Percentiles rank a stretch among this genome's conserved stretches.
Evolutionary conservation across 169 alveolate genomes (phyloP).

Genomic region (Eimeria praecox): DNA sequence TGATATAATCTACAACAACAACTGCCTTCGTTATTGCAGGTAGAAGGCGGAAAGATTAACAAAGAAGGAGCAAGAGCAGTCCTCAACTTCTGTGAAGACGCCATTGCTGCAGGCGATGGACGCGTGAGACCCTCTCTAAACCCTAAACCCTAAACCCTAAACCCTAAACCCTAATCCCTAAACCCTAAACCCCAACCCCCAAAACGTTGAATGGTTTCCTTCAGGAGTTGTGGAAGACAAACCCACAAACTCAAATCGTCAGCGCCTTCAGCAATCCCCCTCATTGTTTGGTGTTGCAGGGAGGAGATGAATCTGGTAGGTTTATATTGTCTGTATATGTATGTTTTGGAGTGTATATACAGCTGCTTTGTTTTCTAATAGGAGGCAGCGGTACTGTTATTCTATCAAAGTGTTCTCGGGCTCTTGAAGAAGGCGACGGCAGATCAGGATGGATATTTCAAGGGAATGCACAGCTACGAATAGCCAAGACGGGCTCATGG

Average conservation of each 20-base stretch:
- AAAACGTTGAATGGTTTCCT: neutral
- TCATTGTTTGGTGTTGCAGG: slow-evolving; percentile 85
- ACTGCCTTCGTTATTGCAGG: slow-evolving; percentile 44
- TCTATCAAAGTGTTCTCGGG: slow-evolving; percentile 88
- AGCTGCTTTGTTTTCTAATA: neutral
- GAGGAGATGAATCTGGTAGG: slow-evolving; percentile 82
- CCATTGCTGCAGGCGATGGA: slow-evolving; percentile 91
- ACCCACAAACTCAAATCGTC: slow-evolving; percentile 84
- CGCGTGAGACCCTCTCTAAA: slow-evolving; percentile 80
- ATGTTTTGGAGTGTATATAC: neutral
- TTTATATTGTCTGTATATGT: neutral
- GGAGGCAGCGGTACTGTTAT: slow-evolving; percentile 85
- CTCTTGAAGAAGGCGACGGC: slow-evolving; percentile 91
- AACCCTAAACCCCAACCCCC: neutral
- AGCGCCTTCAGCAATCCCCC: slow-evolving; percentile 86
- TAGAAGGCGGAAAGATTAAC: slow-evolving; percentile 89
- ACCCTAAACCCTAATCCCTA: neutral
- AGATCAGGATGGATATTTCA: slow-evolving; percentile 91
- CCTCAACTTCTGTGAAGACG: slow-evolving; percentile 90
- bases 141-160: slow-evolving; percentile 4
- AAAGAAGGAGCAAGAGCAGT: slow-evolving; percentile 89
- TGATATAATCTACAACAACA: neutral
- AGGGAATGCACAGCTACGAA: slow-evolving; percentile 92
- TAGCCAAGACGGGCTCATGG: slow-evolving; percentile 87
- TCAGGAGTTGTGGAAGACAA: slow-evolving; percentile 86